These are phyloP conservation scores for Colletotrichum incanum DNA, from an alignment of 2,329 filamentous ascomycete genomes.

Conservation along the genomic window DNA sequence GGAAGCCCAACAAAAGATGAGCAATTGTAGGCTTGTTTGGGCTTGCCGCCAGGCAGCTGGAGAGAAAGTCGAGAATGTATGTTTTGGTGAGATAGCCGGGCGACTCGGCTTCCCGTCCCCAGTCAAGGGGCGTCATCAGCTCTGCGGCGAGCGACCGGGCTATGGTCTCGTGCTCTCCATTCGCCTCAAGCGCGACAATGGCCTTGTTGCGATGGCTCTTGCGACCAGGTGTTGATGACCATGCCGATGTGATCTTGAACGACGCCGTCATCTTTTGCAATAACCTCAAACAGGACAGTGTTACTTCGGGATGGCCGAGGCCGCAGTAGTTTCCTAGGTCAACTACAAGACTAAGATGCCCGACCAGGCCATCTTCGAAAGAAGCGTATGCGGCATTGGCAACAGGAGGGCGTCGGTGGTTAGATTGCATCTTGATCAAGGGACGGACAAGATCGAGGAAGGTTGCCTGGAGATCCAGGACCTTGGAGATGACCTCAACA, in stretches of 20 bases:
- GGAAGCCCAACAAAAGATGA: constrained; percentile 91
- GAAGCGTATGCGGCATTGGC: constrained; percentile 85
- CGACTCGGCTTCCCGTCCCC: constrained; percentile 78
- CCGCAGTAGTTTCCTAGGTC: constrained; percentile 91
- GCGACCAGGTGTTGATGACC: constrained; percentile 57
- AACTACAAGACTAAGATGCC: constrained; percentile 83
- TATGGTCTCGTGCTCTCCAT: constrained; percentile 86
- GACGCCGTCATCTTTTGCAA: constrained; percentile 91
- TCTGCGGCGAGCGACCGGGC: constrained; percentile 80
- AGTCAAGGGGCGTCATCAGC: constrained; percentile 78
- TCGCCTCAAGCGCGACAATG: constrained; percentile 88
- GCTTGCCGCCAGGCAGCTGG: constrained; percentile 82
- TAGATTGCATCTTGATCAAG: constrained; percentile 77
- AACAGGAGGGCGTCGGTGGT: constrained; percentile 72
- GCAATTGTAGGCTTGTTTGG: constrained; percentile 88
- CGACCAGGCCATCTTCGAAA: constrained; percentile 92
- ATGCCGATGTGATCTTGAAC: constrained; percentile 81
- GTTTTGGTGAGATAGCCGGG: constrained; percentile 86
- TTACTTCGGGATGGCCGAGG: constrained; percentile 85
- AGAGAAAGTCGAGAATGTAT: constrained; percentile 88
- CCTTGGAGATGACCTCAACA: constrained; percentile 87
- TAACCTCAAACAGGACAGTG: constrained; percentile 84
- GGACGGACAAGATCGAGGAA: constrained; percentile 92
- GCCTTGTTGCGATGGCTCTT: constrained; percentile 81
- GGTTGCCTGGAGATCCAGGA: constrained; percentile 90